Evolutionary conservation across 352 stramenopile genomes (phyloP).

Genomic region (Globisporangium cederbergense): DNA sequence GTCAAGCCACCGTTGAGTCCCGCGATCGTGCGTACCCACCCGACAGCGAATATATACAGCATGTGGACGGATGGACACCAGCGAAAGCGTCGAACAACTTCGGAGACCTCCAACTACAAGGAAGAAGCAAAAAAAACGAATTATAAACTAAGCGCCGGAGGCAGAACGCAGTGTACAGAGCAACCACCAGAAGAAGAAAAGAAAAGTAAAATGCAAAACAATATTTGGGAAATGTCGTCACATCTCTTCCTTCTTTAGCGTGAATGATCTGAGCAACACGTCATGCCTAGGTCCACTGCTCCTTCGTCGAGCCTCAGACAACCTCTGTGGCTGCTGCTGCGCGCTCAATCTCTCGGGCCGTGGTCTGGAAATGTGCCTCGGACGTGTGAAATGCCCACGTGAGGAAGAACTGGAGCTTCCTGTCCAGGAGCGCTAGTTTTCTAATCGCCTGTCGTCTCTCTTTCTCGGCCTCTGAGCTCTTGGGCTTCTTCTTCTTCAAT

Average conservation of each 20-base stretch:
- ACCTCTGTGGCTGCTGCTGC: background rate
- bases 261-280: too few relatives aligned
- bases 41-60: too few relatives aligned
- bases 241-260: background rate
- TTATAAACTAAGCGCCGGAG: conserved; percentile 1
- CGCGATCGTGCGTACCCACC: too few relatives aligned
- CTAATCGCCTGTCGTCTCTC: conserved; percentile 23
- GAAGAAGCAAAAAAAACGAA: background rate
- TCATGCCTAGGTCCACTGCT: too few relatives aligned
- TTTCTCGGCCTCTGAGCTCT: conserved; percentile 18
- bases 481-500: conserved; percentile 17
- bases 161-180: background rate
- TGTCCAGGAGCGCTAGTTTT: conserved; percentile 30
- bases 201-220: background rate
- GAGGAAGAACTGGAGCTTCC: conserved; percentile 63
- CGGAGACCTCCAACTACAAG: background rate
- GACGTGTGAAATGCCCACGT: conserved; percentile 36
- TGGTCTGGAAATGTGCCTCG: conserved; percentile 10
- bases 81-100: background rate
- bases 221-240: background rate
- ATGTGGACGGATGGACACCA: background rate
- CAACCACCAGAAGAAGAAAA: background rate
- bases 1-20: too few relatives aligned
- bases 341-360: conserved; percentile 9
- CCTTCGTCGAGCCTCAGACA: too few relatives aligned